Evolutionary conservation across 139 green algal genomes (phyloP), one percentile per base, ranked within the genome.

Genomic region (Ettlia oleoabundans): DNA sequence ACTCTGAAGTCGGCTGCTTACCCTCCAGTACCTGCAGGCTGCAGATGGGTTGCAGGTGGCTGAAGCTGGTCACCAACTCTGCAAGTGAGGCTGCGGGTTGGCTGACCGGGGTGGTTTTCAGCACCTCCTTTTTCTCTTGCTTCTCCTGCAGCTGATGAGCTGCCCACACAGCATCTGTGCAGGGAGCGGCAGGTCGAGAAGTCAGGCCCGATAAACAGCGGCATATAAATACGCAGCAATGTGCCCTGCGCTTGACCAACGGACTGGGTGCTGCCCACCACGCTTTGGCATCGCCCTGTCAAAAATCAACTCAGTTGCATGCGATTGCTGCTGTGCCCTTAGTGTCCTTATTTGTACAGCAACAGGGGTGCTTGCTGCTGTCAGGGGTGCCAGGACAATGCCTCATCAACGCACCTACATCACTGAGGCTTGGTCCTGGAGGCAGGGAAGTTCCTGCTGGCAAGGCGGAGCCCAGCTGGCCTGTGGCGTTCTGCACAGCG

Each of bases 101-200:
- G 76, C 18, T 13, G 61, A 72, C 76, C 1, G 61, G 62, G 10
- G 42, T 74, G 30, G 61, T n/a, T 19, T 26, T 2, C 30, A 62
- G 7, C n/a, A 30, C 0, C 21, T 40, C n/a, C 38, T 61, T 22
- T 4, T 26, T 33, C 61, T 71, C 28, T 7, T 38, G 62, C 53
- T 67, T 24, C 73, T 37, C 26, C 19, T 38, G 62, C 53, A 52
- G 33, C 73, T 37, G 35, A 3, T 80, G 30, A 1, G 10, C 22
- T 4, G 24, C 73, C 73, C 73, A 80, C 37, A 80, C 73, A 30
- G 73, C 73, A 9, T 80, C 73, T 80, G 76, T 61, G 62, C 24
- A 42, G 38, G 38, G 35, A 58, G 30, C 13, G 3, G 38, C 52
- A 21, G 22, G 67, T n/a, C n/a, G n/a, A n/a, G n/a, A n/a, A n/a